A percentile compares a stretch with the other conserved stretches of the same genome.
Evolutionary conservation across 768 basidiomycete genomes (phyloP).

Genomic region (Russula virescens): DNA sequence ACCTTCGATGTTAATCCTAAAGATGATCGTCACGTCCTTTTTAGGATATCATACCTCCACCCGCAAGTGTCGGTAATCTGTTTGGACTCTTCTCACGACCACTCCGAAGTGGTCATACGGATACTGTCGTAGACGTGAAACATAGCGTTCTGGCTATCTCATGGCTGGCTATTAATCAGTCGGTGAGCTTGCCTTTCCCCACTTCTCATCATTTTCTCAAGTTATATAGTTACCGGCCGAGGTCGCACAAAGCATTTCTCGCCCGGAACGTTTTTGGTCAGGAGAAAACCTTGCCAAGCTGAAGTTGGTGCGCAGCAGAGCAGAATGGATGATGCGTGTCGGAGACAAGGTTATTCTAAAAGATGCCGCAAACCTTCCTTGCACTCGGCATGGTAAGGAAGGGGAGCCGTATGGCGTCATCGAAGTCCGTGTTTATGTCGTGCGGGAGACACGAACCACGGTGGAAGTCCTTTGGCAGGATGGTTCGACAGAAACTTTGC

Average conservation of each 20-base stretch:
- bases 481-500: constrained; percentile 57
- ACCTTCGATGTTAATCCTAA: not conserved
- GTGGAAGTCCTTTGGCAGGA: constrained; percentile 85
- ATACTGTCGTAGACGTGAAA: constrained; percentile 65
- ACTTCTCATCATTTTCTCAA: not conserved
- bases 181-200: constrained; percentile 40
- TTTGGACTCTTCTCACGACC: constrained; percentile 43
- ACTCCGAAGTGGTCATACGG: constrained; percentile 39
- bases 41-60: constrained; percentile 64
- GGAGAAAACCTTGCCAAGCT: constrained; percentile 59
- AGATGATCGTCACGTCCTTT: constrained; percentile 10
- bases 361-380: constrained; percentile 40
- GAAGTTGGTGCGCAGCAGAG: constrained; percentile 52
- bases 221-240: constrained; percentile 50
- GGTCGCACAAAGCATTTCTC: constrained; percentile 49
- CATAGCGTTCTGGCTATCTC: constrained; percentile 76
- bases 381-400: constrained; percentile 56
- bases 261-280: constrained; percentile 74
- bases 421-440: constrained; percentile 51
- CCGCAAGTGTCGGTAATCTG: constrained; percentile 41
- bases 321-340: constrained; percentile 61
- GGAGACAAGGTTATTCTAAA: constrained; percentile 68
- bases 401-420: constrained; percentile 42
- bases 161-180: constrained; percentile 87
- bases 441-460: constrained; percentile 65